Conservation (phyloP, 345 rosid genomes). For the Arabidopsis arenosa region DNA sequence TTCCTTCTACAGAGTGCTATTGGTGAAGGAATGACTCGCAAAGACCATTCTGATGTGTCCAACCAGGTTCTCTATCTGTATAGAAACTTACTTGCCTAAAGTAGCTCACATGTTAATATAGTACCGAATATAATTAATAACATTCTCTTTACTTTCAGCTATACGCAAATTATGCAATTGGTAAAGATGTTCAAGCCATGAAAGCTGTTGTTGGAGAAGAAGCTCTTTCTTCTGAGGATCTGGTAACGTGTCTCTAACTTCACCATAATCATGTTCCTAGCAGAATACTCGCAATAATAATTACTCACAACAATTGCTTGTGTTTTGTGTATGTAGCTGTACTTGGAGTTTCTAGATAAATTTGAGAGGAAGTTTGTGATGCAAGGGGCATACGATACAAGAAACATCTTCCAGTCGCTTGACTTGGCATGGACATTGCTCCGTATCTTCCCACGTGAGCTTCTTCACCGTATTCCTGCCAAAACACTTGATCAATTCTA, state of each 20-base stretch:
- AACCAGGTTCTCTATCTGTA: slow-evolving; percentile 53
- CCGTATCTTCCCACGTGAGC: slow-evolving; percentile 99
- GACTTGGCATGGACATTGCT: slow-evolving; percentile 98
- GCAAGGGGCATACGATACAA: slow-evolving; percentile 98
- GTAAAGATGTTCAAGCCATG: slow-evolving; percentile 99
- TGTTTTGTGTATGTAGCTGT: slow-evolving; percentile 50
- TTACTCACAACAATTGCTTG: neutral
- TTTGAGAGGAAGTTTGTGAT: slow-evolving; percentile 95
- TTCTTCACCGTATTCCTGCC: slow-evolving; percentile 98
- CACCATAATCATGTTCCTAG: slow-evolving; percentile 1
- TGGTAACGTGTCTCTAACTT: slow-evolving; percentile 49
- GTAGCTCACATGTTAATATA: neutral
- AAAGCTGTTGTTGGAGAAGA: slow-evolving; percentile 99
- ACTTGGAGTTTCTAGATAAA: slow-evolving; percentile 94
- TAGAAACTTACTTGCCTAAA: slow-evolving; percentile 4
- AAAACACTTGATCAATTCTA: slow-evolving; percentile 92
- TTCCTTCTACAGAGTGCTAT: slow-evolving; percentile 86
- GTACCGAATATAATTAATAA: neutral
- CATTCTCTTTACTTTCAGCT: slow-evolving; percentile 48
- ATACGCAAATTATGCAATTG: slow-evolving; percentile 99
- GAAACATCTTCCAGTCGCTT: slow-evolving; percentile 95
- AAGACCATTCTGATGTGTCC: slow-evolving; percentile 96
- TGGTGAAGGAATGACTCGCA: slow-evolving; percentile 99
- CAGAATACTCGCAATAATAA: neutral
- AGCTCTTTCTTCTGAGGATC: slow-evolving; percentile 98